Evolutionary conservation across 352 stramenopile genomes (phyloP).

Genomic region (Phytophthora uliginosa): DNA sequence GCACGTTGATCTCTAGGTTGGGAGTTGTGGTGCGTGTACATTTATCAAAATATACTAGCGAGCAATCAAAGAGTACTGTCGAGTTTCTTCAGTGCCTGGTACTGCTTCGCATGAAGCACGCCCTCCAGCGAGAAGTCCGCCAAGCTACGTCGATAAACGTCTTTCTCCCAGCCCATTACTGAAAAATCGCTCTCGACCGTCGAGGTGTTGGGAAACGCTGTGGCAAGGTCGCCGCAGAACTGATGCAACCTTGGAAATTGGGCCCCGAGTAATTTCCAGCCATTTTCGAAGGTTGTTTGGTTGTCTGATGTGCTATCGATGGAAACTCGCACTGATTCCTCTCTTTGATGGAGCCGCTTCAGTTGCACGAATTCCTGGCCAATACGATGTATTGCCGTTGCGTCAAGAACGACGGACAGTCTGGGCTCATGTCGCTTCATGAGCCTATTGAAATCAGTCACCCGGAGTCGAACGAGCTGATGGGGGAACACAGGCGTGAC

Average conservation of each 20-base stretch:
- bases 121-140: not conserved
- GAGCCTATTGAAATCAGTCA: not conserved
- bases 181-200: not conserved
- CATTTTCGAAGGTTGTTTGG: not conserved
- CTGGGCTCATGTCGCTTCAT: not conserved
- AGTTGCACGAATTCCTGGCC: not conserved
- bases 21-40: no score
- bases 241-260: not conserved
- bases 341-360: not conserved
- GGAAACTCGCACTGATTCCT: not conserved
- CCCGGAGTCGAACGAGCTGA: not conserved
- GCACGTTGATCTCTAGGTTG: no score
- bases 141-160: not conserved
- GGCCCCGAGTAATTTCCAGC: not conserved
- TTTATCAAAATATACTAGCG: no score
- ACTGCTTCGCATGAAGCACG: not conserved
- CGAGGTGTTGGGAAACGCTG: not conserved
- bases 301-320: not conserved
- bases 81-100: not conserved
- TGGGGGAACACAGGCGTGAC: not conserved
- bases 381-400: not conserved
- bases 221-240: not conserved
- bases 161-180: not conserved
- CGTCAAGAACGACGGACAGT: not conserved
- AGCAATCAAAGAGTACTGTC: no score